Conservation (phyloP, 495 filamentous ascomycete genomes). For the Hypoxylon subgilvum region DNA sequence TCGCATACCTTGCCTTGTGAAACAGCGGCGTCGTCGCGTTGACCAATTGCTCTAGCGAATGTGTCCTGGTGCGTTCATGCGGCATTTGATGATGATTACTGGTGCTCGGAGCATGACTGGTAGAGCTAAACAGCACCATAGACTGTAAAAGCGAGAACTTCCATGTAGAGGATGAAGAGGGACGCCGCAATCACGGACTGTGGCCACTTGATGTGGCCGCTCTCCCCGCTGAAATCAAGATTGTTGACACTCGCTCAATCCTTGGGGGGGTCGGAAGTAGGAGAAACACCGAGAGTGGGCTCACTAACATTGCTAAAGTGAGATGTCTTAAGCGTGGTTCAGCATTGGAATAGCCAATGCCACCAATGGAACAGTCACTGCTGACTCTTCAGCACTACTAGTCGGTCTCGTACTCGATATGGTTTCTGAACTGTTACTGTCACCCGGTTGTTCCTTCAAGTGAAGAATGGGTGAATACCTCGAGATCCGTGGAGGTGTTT, state of each 20-base stretch:
- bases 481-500: too few species aligned
- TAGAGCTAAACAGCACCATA: too few species aligned
- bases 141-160: neutral
- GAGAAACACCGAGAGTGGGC: neutral
- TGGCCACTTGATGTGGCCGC: neutral
- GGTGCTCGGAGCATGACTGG: neutral
- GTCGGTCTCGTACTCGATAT: neutral
- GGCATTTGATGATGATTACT: neutral
- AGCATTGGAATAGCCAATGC: neutral
- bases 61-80: neutral
- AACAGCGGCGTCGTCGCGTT: conserved; percentile 5
- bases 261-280: neutral
- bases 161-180: too few species aligned
- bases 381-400: neutral
- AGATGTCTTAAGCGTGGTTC: neutral
- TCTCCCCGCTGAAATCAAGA: neutral
- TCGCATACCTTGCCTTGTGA: conserved; percentile 1
- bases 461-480: too few species aligned
- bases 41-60: neutral
- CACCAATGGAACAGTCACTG: neutral
- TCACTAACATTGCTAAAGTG: neutral
- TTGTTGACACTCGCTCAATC: neutral
- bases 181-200: neutral
- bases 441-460: too few species aligned
- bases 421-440: too few species aligned